Base-by-base conservation (phyloP, 768 basidiomycete genomes). In the Floccularia luteovirens region DNA sequence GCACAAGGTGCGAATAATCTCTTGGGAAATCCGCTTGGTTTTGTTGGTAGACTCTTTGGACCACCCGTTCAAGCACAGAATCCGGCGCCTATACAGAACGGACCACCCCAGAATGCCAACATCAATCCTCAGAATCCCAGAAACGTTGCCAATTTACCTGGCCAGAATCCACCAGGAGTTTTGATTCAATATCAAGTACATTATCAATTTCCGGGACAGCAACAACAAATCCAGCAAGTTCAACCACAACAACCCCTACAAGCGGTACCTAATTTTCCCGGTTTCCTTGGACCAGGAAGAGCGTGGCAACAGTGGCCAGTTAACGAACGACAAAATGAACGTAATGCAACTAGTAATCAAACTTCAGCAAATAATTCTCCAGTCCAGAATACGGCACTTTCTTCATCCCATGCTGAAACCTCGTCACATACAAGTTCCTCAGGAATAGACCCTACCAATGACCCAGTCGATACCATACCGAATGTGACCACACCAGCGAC, bases 281-380 rank as follows among this genome's bases (percentile, higher is more conserved):
- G 83, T 10, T 83, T 85, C 48, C 64, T 68, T 27, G 81, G 79
- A 6, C 82, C 80, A 6, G 72, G 70, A 24, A 75, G 73, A 14
- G 67, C 59, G n/a, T 84, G 80, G 78, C 77, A 77, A 41, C 71
- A 69, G 17, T 85, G 81, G 82, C 72, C 70, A 30, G 54, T 58
- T 23, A 63, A 63, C 37, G 62, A 50, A 5, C 31, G 20, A 38
- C 25, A 36, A 38, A 28, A 43, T 42, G 19, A 17, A 25, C 35
- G 33, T 41, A 36, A 36, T 20, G 5, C 36, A 32, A 4, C 11
- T 12, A 23, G 36, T 20, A n/a, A n/a, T n/a, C n/a, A n/a, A n/a
- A n/a, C n/a, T n/a, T n/a, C n/a, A n/a, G n/a, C n/a, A n/a, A n/a
- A n/a, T n/a, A n/a, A n/a, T n/a, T n/a, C n/a, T n/a, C n/a, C n/a